Percentiles rank a stretch among this genome's conserved stretches.
These are phyloP conservation scores for Stachybotrys echinatus DNA, from an alignment of 2,329 filamentous ascomycete species.

Conservation along the genomic window DNA sequence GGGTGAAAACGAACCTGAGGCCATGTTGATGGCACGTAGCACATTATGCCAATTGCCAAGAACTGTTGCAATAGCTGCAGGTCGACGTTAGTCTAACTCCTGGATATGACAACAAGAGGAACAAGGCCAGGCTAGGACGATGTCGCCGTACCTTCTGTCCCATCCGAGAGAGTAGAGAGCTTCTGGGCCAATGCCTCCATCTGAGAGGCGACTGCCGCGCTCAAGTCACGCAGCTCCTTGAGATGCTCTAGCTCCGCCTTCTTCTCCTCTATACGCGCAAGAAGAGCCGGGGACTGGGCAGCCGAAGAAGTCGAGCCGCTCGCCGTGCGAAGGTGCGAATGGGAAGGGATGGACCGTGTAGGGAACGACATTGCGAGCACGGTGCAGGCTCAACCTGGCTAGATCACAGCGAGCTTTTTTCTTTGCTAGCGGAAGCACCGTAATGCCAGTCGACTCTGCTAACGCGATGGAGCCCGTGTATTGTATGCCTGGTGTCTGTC, in stretches of 20 bases:
- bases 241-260: constrained; percentile 76
- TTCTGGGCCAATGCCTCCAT: constrained; percentile 81
- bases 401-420: too few species aligned
- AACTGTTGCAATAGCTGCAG: constrained; percentile 72
- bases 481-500: too few species aligned
- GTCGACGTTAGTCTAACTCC: constrained; percentile 17
- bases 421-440: too few species aligned
- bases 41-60: constrained; percentile 87
- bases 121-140: background rate
- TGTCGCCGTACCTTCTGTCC: constrained; percentile 63
- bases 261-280: constrained; percentile 79
- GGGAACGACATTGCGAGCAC: constrained; percentile 47
- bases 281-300: constrained; percentile 63
- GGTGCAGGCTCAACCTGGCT: constrained; percentile 6
- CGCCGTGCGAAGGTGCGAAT: constrained; percentile 64
- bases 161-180: constrained; percentile 69
- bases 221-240: constrained; percentile 72
- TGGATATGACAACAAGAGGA: background rate
- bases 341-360: constrained; percentile 54
- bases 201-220: constrained; percentile 70
- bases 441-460: too few species aligned
- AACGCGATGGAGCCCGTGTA: too few species aligned
- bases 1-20: constrained; percentile 57
- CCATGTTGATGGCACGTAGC: constrained; percentile 79
- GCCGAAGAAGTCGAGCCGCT: constrained; percentile 43